These are phyloP conservation scores for Noccaea caerulescens DNA, from an alignment of 345 rosid species.

Conservation along the genomic window DNA sequence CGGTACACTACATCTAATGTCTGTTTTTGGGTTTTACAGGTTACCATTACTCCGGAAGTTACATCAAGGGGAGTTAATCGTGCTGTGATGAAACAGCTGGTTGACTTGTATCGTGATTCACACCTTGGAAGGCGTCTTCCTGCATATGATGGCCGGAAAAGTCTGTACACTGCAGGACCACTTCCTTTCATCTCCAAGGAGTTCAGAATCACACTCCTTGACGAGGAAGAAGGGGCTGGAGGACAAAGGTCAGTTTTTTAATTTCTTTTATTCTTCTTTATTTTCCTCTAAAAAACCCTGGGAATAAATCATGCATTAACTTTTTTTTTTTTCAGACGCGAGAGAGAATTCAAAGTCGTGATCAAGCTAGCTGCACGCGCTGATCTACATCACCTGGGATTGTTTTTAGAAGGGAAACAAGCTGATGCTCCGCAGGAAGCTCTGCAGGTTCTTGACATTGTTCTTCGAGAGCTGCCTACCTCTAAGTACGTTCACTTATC, in stretches of 20 bases:
- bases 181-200: constrained; percentile 82
- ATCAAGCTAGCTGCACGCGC: constrained; percentile 90
- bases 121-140: constrained; percentile 95
- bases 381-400: constrained; percentile 83
- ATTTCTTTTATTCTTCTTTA: not conserved
- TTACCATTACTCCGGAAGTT: constrained; percentile 79
- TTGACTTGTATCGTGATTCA: constrained; percentile 60
- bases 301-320: not conserved
- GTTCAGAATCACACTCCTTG: constrained; percentile 68
- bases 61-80: constrained; percentile 84
- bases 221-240: constrained; percentile 87
- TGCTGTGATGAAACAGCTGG: constrained; percentile 79
- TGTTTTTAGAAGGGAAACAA: constrained; percentile 83
- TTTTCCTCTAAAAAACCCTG: not conserved
- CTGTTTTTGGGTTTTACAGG: constrained; percentile 46
- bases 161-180: constrained; percentile 92
- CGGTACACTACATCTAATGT: not conserved
- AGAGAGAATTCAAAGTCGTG: constrained; percentile 70
- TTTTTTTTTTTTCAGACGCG: constrained; percentile 56
- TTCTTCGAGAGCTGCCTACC: constrained; percentile 91
- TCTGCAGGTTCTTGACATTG: constrained; percentile 98
- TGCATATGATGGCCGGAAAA: constrained; percentile 91
- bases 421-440: constrained; percentile 98
- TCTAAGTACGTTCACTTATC: constrained; percentile 49
- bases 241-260: constrained; percentile 58